phyloP scores from a whole-genome alignment of 2,329 filamentous ascomycete genomes.

The Colletotrichum horii region DNA sequence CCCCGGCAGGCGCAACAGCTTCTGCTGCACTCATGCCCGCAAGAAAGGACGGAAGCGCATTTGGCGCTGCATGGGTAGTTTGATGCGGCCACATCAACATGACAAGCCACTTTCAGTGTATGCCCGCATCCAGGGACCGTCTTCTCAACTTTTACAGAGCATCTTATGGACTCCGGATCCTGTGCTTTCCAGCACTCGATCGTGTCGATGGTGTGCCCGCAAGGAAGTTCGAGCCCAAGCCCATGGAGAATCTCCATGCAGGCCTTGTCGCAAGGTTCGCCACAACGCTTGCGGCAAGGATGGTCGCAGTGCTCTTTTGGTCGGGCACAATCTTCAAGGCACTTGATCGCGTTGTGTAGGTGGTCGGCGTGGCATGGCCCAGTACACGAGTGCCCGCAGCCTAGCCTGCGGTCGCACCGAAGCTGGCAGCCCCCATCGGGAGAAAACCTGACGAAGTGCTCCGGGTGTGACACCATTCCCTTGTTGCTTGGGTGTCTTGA shows the following conservation, averaged over 20 bases:
- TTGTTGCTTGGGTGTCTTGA: constrained; percentile 61
- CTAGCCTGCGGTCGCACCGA: constrained; percentile 52
- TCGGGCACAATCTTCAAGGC: constrained; percentile 49
- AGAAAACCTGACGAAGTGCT: constrained; percentile 60
- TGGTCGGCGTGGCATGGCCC: constrained; percentile 52
- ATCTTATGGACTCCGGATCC: constrained; percentile 50
- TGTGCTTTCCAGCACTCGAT: constrained; percentile 48
- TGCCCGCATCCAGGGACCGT: constrained; percentile 62
- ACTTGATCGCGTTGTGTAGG: constrained; percentile 51
- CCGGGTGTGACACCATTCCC: constrained; percentile 56
- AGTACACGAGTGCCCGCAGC: constrained; percentile 53
- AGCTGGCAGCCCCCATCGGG: constrained; percentile 68
- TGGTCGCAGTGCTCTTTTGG: constrained; percentile 48
- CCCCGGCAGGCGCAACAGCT: constrained; percentile 54
- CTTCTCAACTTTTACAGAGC: constrained; percentile 49
- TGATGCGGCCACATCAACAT: constrained; percentile 42
- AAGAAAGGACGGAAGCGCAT: constrained; percentile 54
- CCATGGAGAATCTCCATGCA: constrained; percentile 39
- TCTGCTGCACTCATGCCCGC: constrained; percentile 63
- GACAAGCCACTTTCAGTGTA: constrained; percentile 53
- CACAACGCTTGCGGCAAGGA: constrained; percentile 46
- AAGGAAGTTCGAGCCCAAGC: constrained; percentile 38
- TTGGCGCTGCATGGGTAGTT: constrained; percentile 50
- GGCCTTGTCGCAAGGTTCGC: constrained; percentile 42
- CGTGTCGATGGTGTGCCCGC: constrained; percentile 42